A percentile compares a stretch with the other conserved stretches of the same genome.
Conservation (phyloP, 2,329 filamentous ascomycete genomes). For the Penicillium sp. region DNA sequence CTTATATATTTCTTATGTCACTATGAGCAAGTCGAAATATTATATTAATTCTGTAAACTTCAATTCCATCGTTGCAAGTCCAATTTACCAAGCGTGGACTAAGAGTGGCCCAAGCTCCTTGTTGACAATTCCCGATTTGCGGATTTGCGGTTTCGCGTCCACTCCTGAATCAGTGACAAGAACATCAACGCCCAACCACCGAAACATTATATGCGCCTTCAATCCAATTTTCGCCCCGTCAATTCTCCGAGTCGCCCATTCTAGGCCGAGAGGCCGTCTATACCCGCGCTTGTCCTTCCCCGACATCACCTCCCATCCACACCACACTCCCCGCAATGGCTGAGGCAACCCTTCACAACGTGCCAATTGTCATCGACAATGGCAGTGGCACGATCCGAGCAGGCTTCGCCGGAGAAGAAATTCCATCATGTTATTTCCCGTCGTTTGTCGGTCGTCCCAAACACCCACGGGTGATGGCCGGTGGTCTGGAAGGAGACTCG, state of each 20-base stretch:
- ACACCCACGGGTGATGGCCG: constrained; percentile 90
- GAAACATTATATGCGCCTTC: constrained; percentile 12
- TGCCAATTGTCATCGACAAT: constrained; percentile 97
- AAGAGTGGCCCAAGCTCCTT: constrained; percentile 41
- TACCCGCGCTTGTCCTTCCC: constrained; percentile 21
- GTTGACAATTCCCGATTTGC: constrained; percentile 34
- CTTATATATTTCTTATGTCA: neutral
- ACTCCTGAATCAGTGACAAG: constrained; percentile 16
- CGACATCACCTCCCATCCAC: constrained; percentile 15
- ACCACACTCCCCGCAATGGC: constrained; percentile 50
- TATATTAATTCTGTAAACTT: neutral
- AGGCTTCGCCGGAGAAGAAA: constrained; percentile 92
- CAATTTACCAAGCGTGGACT: constrained; percentile 2
- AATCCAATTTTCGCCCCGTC: constrained; percentile 2
- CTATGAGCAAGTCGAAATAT: neutral
- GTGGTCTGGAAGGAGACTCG: constrained; percentile 90
- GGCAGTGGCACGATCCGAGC: constrained; percentile 96
- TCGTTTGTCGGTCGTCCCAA: constrained; percentile 97
- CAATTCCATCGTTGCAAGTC: neutral
- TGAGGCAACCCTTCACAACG: constrained; percentile 79
- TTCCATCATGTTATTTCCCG: constrained; percentile 95
- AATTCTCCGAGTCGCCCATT: constrained; percentile 16
- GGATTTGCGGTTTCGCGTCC: constrained; percentile 24
- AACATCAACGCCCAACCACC: constrained; percentile 14
- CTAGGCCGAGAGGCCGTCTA: constrained; percentile 34